A percentile compares a stretch with the other conserved stretches of the same genome.
Evolutionary conservation across 441 rosid species (phyloP).

Genomic region (Populus hybrid): DNA sequence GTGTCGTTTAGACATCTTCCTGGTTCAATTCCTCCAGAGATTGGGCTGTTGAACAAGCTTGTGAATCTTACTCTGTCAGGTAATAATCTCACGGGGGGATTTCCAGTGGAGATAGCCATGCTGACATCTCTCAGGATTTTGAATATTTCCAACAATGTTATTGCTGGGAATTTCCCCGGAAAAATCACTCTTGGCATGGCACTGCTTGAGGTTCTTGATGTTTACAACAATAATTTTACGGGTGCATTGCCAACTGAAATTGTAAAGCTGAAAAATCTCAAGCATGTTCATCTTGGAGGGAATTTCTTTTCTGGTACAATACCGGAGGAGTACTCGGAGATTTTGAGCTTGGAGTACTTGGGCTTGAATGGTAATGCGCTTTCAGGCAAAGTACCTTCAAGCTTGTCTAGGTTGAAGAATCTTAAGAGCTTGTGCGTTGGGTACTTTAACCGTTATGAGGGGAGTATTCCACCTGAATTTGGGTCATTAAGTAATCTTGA

Average conservation of each 20-base stretch:
- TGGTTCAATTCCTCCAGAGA: slow-evolving; percentile 62
- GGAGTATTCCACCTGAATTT: slow-evolving; percentile 77
- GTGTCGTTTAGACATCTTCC: slow-evolving; percentile 43
- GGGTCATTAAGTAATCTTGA: slow-evolving; percentile 53
- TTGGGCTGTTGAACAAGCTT: slow-evolving; percentile 53
- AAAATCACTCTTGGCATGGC: slow-evolving; percentile 43
- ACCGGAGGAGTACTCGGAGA: slow-evolving; percentile 66
- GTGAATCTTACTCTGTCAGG: slow-evolving; percentile 55
- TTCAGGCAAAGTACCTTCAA: slow-evolving; percentile 51
- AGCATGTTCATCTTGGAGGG: slow-evolving; percentile 60
- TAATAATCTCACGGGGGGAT: slow-evolving; percentile 44
- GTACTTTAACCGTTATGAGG: slow-evolving; percentile 49
- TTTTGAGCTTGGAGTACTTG: slow-evolving; percentile 56
- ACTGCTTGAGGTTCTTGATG: slow-evolving; percentile 58
- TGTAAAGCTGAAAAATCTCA: slow-evolving; percentile 43
- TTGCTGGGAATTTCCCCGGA: slow-evolving; percentile 57
- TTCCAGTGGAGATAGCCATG: slow-evolving; percentile 57
- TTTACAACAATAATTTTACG: slow-evolving; percentile 65
- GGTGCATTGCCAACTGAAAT: slow-evolving; percentile 57
- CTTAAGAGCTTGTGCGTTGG: slow-evolving; percentile 54
- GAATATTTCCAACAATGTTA: slow-evolving; percentile 59
- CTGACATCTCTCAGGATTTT: slow-evolving; percentile 55
- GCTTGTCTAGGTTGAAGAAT: slow-evolving; percentile 56
- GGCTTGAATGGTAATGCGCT: slow-evolving; percentile 61
- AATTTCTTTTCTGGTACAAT: slow-evolving; percentile 69